These are phyloP conservation scores for Citrus sinensis DNA, from an alignment of 345 rosid genomes.

Conservation along the genomic window DVS_A1.0 CM039162.1:30680001-30680500, in stretches of 20 bases:
- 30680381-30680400: background rate
- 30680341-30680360: background rate
- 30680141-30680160: too few species aligned
- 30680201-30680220: background rate
- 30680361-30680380: too few species aligned
- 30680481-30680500: background rate
- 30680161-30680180: background rate
- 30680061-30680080: background rate
- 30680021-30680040: background rate
- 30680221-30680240: background rate
- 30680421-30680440: background rate
- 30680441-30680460: background rate
- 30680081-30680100: background rate
- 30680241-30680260: background rate
- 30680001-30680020: background rate
- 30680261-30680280: background rate
- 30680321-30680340: constrained; percentile 4
- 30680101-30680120: too few species aligned
- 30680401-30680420: background rate
- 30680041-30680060: background rate
- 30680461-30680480: background rate
- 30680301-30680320: background rate
- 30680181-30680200: background rate
- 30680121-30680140: too few species aligned
- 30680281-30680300: background rate